These are phyloP conservation scores for Cutaneotrichosporon mucoides DNA, from an alignment of 1,284 basidiomycete genomes.

Conservation along the genomic window DNA sequence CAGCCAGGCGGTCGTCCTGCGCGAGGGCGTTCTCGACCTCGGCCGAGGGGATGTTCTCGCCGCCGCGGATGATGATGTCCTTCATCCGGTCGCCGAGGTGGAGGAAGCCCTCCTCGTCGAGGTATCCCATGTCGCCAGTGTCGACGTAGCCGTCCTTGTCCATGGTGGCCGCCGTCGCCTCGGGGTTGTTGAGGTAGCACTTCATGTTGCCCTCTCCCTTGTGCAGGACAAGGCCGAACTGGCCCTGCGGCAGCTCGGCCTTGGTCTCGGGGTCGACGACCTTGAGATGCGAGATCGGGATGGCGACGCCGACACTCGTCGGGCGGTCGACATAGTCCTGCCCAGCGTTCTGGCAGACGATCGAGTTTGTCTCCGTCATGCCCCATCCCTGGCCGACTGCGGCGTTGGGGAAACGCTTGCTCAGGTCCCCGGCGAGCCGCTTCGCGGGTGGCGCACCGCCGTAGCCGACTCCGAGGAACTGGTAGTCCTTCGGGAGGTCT, in stretches of 20 bases:
- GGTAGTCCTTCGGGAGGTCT: constrained; percentile 22
- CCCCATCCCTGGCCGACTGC: constrained; percentile 35
- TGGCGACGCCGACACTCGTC: constrained; percentile 25
- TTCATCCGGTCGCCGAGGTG: constrained; percentile 37
- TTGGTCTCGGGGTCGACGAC: constrained; percentile 37
- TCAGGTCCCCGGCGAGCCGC: constrained; percentile 33
- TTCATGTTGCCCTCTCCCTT: constrained; percentile 43
- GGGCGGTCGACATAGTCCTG: constrained; percentile 32
- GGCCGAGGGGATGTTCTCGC: constrained; percentile 39
- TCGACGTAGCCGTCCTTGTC: constrained; percentile 39
- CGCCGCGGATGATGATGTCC: constrained; percentile 46
- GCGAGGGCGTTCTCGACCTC: constrained; percentile 44
- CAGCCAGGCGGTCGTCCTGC: constrained; percentile 28
- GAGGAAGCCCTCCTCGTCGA: constrained; percentile 41
- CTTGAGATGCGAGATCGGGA: constrained; percentile 34
- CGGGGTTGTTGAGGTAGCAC: constrained; percentile 20
- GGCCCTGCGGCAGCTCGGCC: constrained; percentile 21
- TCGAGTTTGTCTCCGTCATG: constrained; percentile 43
- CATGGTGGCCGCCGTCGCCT: constrained; percentile 9
- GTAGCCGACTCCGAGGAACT: constrained; percentile 37
- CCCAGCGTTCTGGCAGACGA: constrained; percentile 35
- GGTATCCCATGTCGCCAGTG: constrained; percentile 37
- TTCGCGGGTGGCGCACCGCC: constrained; percentile 41
- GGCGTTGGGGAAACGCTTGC: constrained; percentile 32
- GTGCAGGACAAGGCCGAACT: constrained; percentile 32